phyloP scores from a whole-genome alignment of 257 asterid genomes.

The Petunia axillaris region DNA sequence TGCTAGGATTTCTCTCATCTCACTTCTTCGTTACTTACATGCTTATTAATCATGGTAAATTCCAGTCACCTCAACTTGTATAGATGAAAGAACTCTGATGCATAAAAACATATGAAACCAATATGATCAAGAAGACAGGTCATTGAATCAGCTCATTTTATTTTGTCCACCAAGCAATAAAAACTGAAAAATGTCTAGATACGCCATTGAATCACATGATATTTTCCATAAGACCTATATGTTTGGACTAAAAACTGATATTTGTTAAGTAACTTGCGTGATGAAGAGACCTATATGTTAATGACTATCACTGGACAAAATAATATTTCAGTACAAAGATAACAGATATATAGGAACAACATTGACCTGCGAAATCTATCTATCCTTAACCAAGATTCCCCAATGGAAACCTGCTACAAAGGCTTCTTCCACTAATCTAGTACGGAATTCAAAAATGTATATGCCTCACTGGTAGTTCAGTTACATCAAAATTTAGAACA shows the following conservation, averaged over 20 bases:
- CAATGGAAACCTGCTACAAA: background rate
- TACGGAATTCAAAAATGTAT: constrained; percentile 7
- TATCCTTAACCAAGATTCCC: background rate
- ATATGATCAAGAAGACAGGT: background rate
- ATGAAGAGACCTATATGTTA: background rate
- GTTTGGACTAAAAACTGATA: background rate
- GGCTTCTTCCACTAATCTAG: background rate
- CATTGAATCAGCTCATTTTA: background rate
- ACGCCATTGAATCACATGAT: background rate
- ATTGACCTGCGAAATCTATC: background rate
- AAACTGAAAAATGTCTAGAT: background rate
- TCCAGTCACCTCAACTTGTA: background rate
- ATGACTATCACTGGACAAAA: background rate
- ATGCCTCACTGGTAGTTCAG: background rate
- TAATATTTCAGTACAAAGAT: background rate
- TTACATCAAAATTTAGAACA: constrained; percentile 12
- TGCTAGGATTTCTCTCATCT: background rate
- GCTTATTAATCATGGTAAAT: background rate
- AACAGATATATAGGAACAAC: background rate
- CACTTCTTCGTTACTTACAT: background rate
- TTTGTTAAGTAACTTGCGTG: background rate
- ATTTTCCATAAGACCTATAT: background rate
- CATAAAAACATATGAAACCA: background rate
- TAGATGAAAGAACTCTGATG: background rate
- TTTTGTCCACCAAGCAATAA: background rate